These are phyloP conservation scores for Castanea mollissima DNA, from an alignment of 306 rosid genomes.

Conservation along the genomic window DNA sequence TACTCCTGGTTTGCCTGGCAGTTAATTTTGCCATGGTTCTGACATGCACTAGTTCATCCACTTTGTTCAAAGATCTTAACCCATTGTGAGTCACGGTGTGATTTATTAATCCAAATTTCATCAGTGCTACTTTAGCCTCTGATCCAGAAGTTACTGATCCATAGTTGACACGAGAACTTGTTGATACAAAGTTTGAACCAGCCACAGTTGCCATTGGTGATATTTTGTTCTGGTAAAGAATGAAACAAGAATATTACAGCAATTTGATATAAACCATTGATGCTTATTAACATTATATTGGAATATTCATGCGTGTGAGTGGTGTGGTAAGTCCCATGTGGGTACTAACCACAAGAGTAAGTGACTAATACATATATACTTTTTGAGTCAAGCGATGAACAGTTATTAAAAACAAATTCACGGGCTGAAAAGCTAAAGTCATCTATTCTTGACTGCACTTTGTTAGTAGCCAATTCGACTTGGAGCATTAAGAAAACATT, in stretches of 20 bases:
- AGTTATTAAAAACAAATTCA: neutral
- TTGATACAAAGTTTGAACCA: conserved; percentile 47
- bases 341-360: no score
- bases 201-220: conserved; percentile 51
- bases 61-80: conserved; percentile 45
- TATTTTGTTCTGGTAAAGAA: conserved; percentile 22
- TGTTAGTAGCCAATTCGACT: neutral
- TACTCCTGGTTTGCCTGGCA: conserved; percentile 20
- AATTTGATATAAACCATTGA: neutral
- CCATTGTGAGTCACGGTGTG: conserved; percentile 41
- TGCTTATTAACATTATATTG: neutral
- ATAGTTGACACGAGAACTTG: conserved; percentile 23
- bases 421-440: no score
- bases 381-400: no score
- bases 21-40: conserved; percentile 24
- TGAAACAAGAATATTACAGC: neutral
- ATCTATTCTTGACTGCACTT: neutral
- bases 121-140: conserved; percentile 32
- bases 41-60: conserved; percentile 38
- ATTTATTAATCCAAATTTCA: conserved; percentile 30
- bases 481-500: neutral
- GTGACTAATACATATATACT: no score
- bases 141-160: conserved; percentile 16
- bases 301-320: no score
- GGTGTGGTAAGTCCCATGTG: no score